Conservation (phyloP, 306 rosid genomes). For the Vicia sativa region DNA sequence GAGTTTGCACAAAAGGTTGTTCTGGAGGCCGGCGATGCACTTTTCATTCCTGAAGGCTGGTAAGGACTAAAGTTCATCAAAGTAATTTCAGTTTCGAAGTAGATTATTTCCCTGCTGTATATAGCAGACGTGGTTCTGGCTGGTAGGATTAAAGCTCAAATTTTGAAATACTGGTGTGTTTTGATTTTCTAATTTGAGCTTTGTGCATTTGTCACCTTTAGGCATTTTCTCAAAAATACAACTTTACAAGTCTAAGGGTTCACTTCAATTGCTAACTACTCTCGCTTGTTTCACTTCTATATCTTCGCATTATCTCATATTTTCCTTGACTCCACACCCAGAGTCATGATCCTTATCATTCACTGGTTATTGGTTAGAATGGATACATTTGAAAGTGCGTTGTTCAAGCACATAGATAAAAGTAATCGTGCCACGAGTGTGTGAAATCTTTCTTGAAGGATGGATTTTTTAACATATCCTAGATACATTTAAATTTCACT, state of each 20-base stretch:
- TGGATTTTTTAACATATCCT: constrained; percentile 1
- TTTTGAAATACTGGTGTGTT: constrained; percentile 7
- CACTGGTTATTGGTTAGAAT: constrained; percentile 9
- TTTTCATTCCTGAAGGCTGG: constrained; percentile 99
- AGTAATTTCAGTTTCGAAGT: constrained; percentile 21
- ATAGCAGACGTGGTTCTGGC: constrained; percentile 15
- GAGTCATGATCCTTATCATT: constrained; percentile 13
- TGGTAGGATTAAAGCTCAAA: constrained; percentile 28
- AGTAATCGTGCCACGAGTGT: constrained; percentile 15
- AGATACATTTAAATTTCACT: neutral
- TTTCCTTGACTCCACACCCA: constrained; percentile 8
- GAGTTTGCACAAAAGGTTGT: constrained; percentile 66
- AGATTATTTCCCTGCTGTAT: constrained; percentile 33
- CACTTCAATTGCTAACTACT: constrained; percentile 17
- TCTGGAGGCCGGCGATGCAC: constrained; percentile 89
- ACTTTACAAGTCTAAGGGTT: constrained; percentile 13
- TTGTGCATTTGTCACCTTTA: constrained; percentile 12
- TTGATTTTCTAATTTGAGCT: constrained; percentile 20
- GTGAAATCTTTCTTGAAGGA: constrained; percentile 11
- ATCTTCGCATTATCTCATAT: constrained; percentile 15
- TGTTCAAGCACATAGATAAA: constrained; percentile 14
- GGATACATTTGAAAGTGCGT: constrained; percentile 1
- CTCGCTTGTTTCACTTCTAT: constrained; percentile 23
- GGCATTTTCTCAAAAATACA: constrained; percentile 17
- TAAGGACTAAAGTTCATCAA: constrained; percentile 45